Conservation (phyloP, 202 grass and related monocot genomes). For the Tripidium arundinaceum region DNA sequence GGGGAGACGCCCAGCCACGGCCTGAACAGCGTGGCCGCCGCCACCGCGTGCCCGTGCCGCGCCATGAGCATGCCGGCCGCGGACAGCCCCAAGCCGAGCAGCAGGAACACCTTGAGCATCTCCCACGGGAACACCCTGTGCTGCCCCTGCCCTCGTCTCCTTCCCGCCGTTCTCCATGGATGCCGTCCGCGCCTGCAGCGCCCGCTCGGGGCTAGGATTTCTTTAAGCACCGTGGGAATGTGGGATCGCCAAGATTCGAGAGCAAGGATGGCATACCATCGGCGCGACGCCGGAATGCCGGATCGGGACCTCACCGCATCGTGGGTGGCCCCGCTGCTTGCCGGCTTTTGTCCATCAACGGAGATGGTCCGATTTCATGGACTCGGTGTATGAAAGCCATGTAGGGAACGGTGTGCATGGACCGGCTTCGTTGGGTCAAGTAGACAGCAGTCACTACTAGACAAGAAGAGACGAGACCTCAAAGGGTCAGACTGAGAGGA, state of each 20-base stretch:
- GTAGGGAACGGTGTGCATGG: background rate
- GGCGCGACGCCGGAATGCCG: slow-evolving; percentile 18
- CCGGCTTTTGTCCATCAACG: background rate
- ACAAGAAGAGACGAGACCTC: no score
- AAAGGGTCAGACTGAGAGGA: background rate
- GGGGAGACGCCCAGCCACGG: slow-evolving; percentile 33
- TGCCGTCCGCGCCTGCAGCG: slow-evolving; percentile 62
- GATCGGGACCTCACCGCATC: background rate
- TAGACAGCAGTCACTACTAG: no score
- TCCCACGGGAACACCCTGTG: slow-evolving; percentile 40
- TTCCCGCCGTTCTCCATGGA: slow-evolving; percentile 62
- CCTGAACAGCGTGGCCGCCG: slow-evolving; percentile 45
- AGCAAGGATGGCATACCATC: background rate
- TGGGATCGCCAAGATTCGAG: slow-evolving; percentile 27
- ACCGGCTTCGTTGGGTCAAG: background rate
- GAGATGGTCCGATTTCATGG: background rate
- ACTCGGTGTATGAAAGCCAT: background rate
- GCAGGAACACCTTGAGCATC: slow-evolving; percentile 60
- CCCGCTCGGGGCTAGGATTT: background rate
- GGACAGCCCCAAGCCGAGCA: slow-evolving; percentile 64
- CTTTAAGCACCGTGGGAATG: background rate
- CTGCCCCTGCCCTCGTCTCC: slow-evolving; percentile 47
- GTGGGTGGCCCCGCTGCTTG: slow-evolving; percentile 11
- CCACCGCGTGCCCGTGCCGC: slow-evolving; percentile 31
- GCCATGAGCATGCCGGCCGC: slow-evolving; percentile 63